Evolutionary conservation across 176 grass and related monocot species (phyloP).

Genomic region (Leersia perrieri): DNA sequence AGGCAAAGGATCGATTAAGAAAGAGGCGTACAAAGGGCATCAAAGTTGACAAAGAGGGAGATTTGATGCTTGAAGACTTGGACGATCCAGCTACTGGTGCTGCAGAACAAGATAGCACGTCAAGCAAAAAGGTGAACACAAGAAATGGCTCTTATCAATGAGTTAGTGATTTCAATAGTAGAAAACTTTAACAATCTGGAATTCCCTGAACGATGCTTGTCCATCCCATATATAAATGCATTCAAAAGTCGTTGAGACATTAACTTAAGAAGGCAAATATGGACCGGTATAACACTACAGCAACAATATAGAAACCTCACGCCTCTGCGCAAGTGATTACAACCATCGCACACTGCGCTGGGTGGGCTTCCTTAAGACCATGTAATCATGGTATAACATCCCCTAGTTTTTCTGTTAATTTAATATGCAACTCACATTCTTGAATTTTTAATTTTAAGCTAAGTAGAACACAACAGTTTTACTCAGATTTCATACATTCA

Average conservation of each 20-base stretch:
- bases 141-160: neutral
- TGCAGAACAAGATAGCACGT: constrained; percentile 54
- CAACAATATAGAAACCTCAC: too few species aligned
- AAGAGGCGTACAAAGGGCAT: constrained; percentile 81
- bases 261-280: too few species aligned
- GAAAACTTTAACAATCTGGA: neutral
- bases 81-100: constrained; percentile 48
- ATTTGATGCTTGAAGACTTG: constrained; percentile 84
- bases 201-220: neutral
- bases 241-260: neutral
- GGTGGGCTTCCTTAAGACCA: too few species aligned
- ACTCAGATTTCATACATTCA: neutral
- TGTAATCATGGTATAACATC: too few species aligned
- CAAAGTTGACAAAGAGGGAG: constrained; percentile 83
- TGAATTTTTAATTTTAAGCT: constrained; percentile 13
- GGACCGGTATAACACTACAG: too few species aligned
- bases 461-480: neutral
- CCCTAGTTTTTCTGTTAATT: too few species aligned
- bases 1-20: constrained; percentile 89
- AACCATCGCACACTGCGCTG: too few species aligned
- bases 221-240: neutral
- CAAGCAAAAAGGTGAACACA: constrained; percentile 74
- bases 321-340: too few species aligned
- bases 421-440: neutral
- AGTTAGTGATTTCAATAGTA: neutral